These are phyloP conservation scores for Cajanus cajan DNA, from an alignment of 306 rosid species.

Conservation along the genomic window DNA sequence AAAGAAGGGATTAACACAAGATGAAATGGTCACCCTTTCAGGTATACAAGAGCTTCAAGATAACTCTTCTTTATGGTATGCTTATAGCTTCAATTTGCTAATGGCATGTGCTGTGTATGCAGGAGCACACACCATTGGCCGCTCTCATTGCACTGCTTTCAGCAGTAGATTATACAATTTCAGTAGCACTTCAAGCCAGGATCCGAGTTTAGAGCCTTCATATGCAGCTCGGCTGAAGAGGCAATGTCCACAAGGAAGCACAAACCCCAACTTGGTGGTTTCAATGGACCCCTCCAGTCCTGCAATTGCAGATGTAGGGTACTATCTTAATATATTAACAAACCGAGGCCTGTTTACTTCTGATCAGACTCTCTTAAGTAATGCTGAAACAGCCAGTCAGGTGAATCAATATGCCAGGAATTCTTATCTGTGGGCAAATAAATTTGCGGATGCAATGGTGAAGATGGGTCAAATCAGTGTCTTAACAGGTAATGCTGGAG, in stretches of 20 bases:
- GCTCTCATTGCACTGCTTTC: conserved; percentile 67
- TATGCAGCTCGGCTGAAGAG: conserved; percentile 53
- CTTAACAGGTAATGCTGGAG: conserved; percentile 52
- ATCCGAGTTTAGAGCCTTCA: conserved; percentile 58
- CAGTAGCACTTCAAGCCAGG: conserved; percentile 50
- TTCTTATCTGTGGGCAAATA: conserved; percentile 42
- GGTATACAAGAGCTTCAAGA: conserved; percentile 38
- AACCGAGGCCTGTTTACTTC: conserved; percentile 62
- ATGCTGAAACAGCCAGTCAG: conserved; percentile 44
- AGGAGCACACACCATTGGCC: conserved; percentile 80
- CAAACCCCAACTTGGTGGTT: conserved; percentile 50
- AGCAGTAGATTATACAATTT: conserved; percentile 61
- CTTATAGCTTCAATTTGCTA: background rate
- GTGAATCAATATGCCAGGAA: conserved; percentile 49
- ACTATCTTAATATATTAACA: conserved; percentile 45
- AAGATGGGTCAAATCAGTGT: conserved; percentile 67
- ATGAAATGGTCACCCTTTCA: conserved; percentile 77
- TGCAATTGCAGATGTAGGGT: conserved; percentile 37
- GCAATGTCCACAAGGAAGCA: conserved; percentile 58
- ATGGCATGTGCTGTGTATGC: background rate
- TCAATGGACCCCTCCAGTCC: conserved; percentile 65
- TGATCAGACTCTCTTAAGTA: conserved; percentile 59
- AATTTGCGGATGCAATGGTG: conserved; percentile 64
- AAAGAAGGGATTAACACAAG: conserved; percentile 66
- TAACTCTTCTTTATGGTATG: background rate